phyloP scores from a whole-genome alignment of 202 grass and related monocot species.

The Brachypodium distachyon region DNA sequence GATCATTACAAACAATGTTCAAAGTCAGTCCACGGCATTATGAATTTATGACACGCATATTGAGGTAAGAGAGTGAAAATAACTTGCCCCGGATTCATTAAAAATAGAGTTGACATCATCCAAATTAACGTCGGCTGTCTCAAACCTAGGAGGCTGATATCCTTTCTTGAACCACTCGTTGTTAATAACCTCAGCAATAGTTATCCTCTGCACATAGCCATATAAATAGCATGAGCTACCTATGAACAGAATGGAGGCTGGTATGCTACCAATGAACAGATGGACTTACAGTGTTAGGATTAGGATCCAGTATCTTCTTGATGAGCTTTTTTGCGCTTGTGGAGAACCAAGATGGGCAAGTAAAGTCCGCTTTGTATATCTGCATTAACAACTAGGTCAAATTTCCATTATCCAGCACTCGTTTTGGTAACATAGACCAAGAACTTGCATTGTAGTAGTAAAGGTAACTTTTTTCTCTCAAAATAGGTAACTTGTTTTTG shows the following conservation, averaged over 20 bases:
- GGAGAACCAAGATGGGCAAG: conserved; percentile 92
- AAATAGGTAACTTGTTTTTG: not conserved
- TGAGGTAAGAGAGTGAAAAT: not conserved
- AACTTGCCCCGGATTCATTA: conserved; percentile 52
- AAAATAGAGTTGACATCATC: conserved; percentile 87
- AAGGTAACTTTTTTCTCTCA: not conserved
- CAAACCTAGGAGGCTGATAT: conserved; percentile 73
- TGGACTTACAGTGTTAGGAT: conserved; percentile 61
- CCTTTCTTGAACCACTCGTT: conserved; percentile 99
- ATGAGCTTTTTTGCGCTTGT: conserved; percentile 94
- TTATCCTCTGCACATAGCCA: conserved; percentile 63
- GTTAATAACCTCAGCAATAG: conserved; percentile 64
- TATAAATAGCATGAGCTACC: not conserved
- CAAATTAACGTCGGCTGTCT: conserved; percentile 60
- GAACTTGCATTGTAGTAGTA: not conserved
- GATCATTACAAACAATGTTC: conserved; percentile 17
- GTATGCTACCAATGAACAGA: not conserved
- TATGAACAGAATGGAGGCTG: not conserved
- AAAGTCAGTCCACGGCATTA: not conserved
- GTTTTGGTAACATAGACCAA: not conserved
- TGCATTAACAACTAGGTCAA: conserved; percentile 23
- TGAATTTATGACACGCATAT: not conserved
- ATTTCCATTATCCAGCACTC: not conserved
- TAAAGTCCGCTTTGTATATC: conserved; percentile 92
- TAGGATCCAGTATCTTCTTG: conserved; percentile 88